These are phyloP conservation scores for Vigna radiata DNA, from an alignment of 306 rosid species.

Conservation along the genomic window DNA sequence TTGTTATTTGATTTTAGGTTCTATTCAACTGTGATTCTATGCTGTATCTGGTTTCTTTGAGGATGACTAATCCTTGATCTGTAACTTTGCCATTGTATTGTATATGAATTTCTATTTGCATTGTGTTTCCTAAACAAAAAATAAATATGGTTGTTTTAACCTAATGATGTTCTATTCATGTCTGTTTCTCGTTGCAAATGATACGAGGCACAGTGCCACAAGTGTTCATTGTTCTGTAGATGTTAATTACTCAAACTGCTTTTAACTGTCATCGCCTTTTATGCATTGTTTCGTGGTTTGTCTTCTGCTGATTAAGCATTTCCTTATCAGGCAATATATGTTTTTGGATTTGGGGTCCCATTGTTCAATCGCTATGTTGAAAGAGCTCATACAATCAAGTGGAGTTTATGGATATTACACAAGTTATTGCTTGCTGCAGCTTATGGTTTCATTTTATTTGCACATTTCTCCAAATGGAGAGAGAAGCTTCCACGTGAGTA, in stretches of 20 bases:
- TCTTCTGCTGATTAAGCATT: constrained; percentile 34
- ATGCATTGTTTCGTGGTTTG: constrained; percentile 14
- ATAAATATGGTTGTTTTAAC: not conserved
- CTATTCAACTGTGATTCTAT: not conserved
- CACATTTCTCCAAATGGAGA: constrained; percentile 79
- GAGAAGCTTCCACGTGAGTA: constrained; percentile 81
- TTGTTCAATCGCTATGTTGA: constrained; percentile 57
- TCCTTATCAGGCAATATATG: constrained; percentile 64
- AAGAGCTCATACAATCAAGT: constrained; percentile 51
- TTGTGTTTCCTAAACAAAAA: not conserved
- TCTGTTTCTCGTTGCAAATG: not conserved
- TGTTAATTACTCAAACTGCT: constrained; percentile 4
- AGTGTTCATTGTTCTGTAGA: constrained; percentile 11
- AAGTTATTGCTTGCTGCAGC: constrained; percentile 64
- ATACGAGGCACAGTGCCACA: not conserved
- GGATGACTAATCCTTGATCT: not conserved
- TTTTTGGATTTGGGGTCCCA: constrained; percentile 79
- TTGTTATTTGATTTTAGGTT: not conserved
- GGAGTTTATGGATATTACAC: constrained; percentile 77
- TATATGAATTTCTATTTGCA: not conserved
- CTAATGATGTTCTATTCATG: not conserved
- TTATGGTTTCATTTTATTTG: constrained; percentile 78
- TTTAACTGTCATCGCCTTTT: constrained; percentile 7
- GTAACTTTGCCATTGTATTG: not conserved
- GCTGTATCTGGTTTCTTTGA: constrained; percentile 17